A percentile compares a stretch with the other conserved stretches of the same genome.
These are phyloP conservation scores for Melampsora allii-populina DNA, from an alignment of 1,284 basidiomycete species.

Conservation along the genomic window DNA sequence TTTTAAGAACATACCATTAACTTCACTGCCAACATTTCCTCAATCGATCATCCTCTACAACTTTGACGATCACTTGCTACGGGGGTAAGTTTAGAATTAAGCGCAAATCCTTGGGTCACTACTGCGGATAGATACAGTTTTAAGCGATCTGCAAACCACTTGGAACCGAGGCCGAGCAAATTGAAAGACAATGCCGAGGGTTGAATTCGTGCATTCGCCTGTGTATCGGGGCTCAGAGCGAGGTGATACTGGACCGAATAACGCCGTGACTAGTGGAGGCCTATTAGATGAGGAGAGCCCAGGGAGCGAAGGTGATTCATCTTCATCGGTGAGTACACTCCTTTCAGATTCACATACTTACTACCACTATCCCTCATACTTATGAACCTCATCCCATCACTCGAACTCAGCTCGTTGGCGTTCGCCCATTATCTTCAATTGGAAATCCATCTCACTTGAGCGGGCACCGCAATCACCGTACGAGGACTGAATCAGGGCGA, in stretches of 20 bases:
- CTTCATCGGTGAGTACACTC: not conserved
- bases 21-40: not conserved
- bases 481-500: no score
- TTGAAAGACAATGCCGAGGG: not conserved
- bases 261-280: not conserved
- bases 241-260: not conserved
- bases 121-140: no score
- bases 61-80: no score
- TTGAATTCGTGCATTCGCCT: not conserved
- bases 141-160: no score
- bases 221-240: conserved; percentile 1
- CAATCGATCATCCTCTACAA: not conserved
- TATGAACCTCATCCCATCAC: not conserved
- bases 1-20: not conserved
- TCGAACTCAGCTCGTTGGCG: not conserved
- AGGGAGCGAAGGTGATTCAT: not conserved
- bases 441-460: not conserved
- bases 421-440: no score
- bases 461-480: not conserved
- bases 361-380: not conserved
- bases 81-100: no score
- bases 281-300: not conserved
- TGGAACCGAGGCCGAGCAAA: no score
- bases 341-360: not conserved
- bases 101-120: no score